These are phyloP conservation scores for Pyrrhoderma lamaoense DNA, from an alignment of 1,284 basidiomycete species.

Conservation along the genomic window DNA sequence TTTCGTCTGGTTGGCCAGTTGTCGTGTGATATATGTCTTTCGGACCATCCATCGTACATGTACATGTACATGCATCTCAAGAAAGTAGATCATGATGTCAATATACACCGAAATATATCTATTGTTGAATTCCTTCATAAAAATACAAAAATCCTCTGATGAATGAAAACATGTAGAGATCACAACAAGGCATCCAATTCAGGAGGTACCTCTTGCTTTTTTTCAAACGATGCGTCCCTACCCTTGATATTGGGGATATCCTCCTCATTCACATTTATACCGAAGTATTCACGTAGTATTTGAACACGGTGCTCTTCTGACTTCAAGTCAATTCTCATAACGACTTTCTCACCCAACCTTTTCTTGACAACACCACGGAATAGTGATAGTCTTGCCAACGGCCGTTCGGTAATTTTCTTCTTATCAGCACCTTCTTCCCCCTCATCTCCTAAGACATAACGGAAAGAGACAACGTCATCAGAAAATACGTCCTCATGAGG, in stretches of 20 bases:
- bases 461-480: constrained; percentile 1
- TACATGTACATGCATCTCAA: no score
- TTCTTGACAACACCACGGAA: constrained; percentile 6
- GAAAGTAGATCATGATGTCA: no score
- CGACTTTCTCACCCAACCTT: constrained; percentile 7
- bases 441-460: constrained; percentile 1
- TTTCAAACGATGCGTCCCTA: constrained; percentile 1
- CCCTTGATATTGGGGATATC: constrained; percentile 10
- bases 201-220: background rate
- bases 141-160: no score
- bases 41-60: no score
- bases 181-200: background rate
- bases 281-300: constrained; percentile 9
- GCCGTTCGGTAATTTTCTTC: constrained; percentile 1
- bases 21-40: background rate
- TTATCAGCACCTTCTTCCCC: background rate
- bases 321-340: background rate
- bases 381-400: background rate
- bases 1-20: constrained; percentile 31
- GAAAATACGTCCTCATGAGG: constrained; percentile 12
- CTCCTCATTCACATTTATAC: constrained; percentile 3
- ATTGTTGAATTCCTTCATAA: no score
- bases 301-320: constrained; percentile 9
- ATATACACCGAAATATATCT: no score
- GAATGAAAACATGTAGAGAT: background rate